Evolutionary conservation across 2,329 filamentous ascomycete genomes (phyloP).

Genomic region (Stachybotrys chartarum): DNA sequence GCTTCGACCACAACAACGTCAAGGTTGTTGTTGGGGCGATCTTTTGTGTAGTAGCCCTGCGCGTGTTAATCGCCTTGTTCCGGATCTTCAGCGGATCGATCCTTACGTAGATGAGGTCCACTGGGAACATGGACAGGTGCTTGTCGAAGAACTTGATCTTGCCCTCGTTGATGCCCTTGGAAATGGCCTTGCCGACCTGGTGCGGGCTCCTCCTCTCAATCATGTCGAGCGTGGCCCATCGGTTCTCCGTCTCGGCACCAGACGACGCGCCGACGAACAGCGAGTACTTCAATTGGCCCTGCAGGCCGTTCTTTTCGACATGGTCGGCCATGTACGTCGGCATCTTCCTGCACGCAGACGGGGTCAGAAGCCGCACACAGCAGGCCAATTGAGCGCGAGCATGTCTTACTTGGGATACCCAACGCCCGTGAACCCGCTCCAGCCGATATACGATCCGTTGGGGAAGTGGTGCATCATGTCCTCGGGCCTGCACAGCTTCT

Average conservation of each 20-base stretch:
- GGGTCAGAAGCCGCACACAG: neutral
- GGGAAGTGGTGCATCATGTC: slow-evolving; percentile 78
- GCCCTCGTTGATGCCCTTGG: slow-evolving; percentile 84
- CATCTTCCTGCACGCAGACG: slow-evolving; percentile 55
- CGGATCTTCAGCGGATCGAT: slow-evolving; percentile 3
- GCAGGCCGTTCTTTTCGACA: slow-evolving; percentile 77
- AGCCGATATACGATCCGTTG: slow-evolving; percentile 79
- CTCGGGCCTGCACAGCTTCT: slow-evolving; percentile 72
- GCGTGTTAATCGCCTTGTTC: slow-evolving; percentile 4
- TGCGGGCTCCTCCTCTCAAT: slow-evolving; percentile 79
- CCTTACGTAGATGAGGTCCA: slow-evolving; percentile 70
- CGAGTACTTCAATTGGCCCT: slow-evolving; percentile 78
- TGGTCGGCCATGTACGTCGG: slow-evolving; percentile 80
- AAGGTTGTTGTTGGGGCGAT: slow-evolving; percentile 65
- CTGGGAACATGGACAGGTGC: slow-evolving; percentile 87
- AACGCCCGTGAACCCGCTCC: slow-evolving; percentile 87
- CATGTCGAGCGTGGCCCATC: slow-evolving; percentile 87
- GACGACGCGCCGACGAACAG: slow-evolving; percentile 88
- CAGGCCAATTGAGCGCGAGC: slow-evolving; percentile 5
- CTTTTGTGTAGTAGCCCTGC: slow-evolving; percentile 74
- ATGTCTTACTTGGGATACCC: slow-evolving; percentile 66
- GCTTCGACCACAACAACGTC: slow-evolving; percentile 84
- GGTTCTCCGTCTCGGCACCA: slow-evolving; percentile 83
- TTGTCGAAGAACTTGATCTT: slow-evolving; percentile 92
- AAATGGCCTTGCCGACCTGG: slow-evolving; percentile 84